Conservation (phyloP, 2,329 filamentous ascomycete genomes). For the Bipolaris victoriae region DNA sequence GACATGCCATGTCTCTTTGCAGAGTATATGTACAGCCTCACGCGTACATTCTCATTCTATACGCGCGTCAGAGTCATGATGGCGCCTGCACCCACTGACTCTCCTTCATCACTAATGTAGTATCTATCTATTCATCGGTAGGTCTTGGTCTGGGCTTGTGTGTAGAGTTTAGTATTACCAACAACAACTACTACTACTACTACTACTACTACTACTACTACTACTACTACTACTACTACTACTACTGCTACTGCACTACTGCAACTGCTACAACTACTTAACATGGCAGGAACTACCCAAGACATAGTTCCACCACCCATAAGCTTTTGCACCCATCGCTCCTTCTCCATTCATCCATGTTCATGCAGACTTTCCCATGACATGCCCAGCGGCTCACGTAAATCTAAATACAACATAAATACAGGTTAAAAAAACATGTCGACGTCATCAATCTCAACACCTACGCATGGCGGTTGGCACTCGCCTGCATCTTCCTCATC, state of each 20-base stretch:
- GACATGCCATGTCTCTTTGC: background rate
- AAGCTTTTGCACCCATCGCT: too few relatives aligned
- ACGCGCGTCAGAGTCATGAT: background rate
- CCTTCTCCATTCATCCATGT: too few relatives aligned
- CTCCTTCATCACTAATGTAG: background rate
- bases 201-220: background rate
- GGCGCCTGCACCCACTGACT: background rate
- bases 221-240: background rate
- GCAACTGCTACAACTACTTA: background rate
- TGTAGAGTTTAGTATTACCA: background rate
- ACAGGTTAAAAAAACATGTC: background rate
- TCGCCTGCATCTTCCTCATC: conserved; percentile 77
- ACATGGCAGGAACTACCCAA: too few relatives aligned
- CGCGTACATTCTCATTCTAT: background rate
- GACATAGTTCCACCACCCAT: too few relatives aligned
- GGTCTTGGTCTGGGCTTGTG: background rate
- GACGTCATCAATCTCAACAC: background rate
- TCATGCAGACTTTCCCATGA: too few relatives aligned
- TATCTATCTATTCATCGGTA: too few relatives aligned
- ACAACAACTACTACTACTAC: background rate
- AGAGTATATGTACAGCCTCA: background rate
- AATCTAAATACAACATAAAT: background rate
- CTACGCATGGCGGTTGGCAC: conserved; percentile 53
- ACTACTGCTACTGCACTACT: background rate
- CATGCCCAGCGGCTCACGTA: background rate